A percentile compares a stretch with the other conserved stretches of the same genome.
phyloP scores from a whole-genome alignment of 805 yeast species.

The Wickerhamiella domercqiae region DNA sequence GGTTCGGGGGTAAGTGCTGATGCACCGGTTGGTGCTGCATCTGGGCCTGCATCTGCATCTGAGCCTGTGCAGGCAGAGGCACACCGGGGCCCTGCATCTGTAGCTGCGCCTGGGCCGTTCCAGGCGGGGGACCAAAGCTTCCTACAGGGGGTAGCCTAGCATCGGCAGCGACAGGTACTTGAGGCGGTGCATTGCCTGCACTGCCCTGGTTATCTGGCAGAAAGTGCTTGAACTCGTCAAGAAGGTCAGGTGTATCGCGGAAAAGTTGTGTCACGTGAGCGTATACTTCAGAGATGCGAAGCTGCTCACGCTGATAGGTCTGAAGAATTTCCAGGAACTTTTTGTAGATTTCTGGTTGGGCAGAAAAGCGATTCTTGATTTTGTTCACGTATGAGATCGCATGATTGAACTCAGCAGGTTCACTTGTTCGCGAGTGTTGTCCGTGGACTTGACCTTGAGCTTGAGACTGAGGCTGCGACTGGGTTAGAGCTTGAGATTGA shows the following conservation, averaged over 20 bases:
- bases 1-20: neutral
- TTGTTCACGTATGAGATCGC: conserved; percentile 94
- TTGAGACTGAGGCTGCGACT: conserved; percentile 27
- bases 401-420: conserved; percentile 89
- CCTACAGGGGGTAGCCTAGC: conserved; percentile 79
- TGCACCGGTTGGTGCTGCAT: neutral
- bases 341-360: conserved; percentile 91
- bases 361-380: conserved; percentile 82
- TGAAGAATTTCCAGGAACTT: conserved; percentile 87
- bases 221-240: conserved; percentile 90
- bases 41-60: conserved; percentile 1
- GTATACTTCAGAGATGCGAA: conserved; percentile 89
- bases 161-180: conserved; percentile 19
- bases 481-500: conserved; percentile 19
- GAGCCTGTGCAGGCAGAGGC: neutral
- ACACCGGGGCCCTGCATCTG: neutral
- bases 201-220: conserved; percentile 63
- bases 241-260: conserved; percentile 82
- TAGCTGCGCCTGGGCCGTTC: conserved; percentile 1
- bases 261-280: conserved; percentile 81
- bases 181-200: conserved; percentile 17
- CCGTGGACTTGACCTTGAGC: conserved; percentile 20
- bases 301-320: conserved; percentile 91
- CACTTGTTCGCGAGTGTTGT: conserved; percentile 23
- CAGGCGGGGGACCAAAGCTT: conserved; percentile 47